Conservation (phyloP, 2,329 filamentous ascomycete genomes). For the Fusarium hainanense region DNA sequence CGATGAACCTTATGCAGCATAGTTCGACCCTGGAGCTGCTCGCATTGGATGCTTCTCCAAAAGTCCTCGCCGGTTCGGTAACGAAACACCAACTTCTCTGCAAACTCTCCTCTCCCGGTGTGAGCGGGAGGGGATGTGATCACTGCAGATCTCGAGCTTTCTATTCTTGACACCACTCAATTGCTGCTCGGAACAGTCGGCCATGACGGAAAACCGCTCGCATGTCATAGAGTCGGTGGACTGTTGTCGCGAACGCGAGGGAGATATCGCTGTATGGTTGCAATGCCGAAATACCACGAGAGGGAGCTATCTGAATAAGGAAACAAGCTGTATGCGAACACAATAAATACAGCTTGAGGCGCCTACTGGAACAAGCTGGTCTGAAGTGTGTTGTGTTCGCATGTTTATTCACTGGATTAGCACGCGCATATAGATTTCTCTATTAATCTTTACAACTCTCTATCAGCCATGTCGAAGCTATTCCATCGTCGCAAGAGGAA, state of each 20-base stretch:
- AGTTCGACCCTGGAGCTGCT: neutral
- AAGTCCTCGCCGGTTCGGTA: constrained; percentile 2
- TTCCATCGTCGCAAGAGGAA: constrained; percentile 29
- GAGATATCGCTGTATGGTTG: neutral
- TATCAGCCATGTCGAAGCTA: constrained; percentile 15
- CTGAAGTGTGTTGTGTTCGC: neutral
- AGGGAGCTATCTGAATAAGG: constrained; percentile 1
- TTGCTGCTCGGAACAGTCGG: constrained; percentile 5
- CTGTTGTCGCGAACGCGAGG: neutral
- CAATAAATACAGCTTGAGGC: constrained; percentile 20
- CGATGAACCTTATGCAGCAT: constrained; percentile 4
- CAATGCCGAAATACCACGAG: neutral
- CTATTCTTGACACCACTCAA: neutral
- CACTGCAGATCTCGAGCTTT: constrained; percentile 12
- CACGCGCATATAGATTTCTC: neutral
- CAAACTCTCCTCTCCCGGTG: neutral
- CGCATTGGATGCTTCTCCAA: neutral
- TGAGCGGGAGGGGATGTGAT: constrained; percentile 1
- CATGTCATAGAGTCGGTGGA: constrained; percentile 11
- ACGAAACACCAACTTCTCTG: neutral
- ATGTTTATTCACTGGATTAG: neutral
- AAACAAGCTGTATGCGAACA: neutral
- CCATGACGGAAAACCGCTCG: constrained; percentile 11
- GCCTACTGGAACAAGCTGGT: neutral
- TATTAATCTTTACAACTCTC: neutral